Base-by-base conservation (phyloP, 75 land plant genomes). In the Gnetum montanum region DNA sequence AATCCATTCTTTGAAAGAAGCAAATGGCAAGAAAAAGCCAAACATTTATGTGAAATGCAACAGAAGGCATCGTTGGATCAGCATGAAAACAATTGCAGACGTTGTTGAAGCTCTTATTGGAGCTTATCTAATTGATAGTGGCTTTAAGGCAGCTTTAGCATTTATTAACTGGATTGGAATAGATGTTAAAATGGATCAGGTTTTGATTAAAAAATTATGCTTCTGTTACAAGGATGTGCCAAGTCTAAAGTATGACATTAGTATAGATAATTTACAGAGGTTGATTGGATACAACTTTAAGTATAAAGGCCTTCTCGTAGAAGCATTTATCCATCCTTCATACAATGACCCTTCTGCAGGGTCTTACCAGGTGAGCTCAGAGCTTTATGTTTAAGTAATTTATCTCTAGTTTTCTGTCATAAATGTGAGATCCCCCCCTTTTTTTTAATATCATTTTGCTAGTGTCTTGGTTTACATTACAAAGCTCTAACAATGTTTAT, bases 31-130 rank as follows among this genome's bases (percentile, higher is more conserved):
- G 53, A 41, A 64, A 41, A 20, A 49, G 3, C 8, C n/a, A n/a
- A 57, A 73, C 19, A 7, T 2, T 29, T 43, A 57, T 61, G 49
- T 64, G 13, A 73, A 57, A 57, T 85, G 94, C 66, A 78, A 51
- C 31, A 81, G 64, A 59, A 19, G 57, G 36, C 94, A 88, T 54
- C 84, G 78, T 25, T 77, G 76, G 78, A 59, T 95, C 57, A 81
- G 76, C 30, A 78, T 70, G 65, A 94, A 94, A 61, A 85, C 99
- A 13, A 70, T 95, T 60, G 85, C 97, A 24, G 99, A 95, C 77
- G 88, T 84, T 20, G 74, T 90, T 31, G 99, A 95, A 63, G 84
- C 99, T 48, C 73, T 95, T 15, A 74, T 95, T 59, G 99, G 98
- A 29, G 91, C 92, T 19, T 91, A 77, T 54, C 54, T 90, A 18